Base-by-base conservation (phyloP, 2,329 filamentous ascomycete species). In the Didymella lethalis region DNA sequence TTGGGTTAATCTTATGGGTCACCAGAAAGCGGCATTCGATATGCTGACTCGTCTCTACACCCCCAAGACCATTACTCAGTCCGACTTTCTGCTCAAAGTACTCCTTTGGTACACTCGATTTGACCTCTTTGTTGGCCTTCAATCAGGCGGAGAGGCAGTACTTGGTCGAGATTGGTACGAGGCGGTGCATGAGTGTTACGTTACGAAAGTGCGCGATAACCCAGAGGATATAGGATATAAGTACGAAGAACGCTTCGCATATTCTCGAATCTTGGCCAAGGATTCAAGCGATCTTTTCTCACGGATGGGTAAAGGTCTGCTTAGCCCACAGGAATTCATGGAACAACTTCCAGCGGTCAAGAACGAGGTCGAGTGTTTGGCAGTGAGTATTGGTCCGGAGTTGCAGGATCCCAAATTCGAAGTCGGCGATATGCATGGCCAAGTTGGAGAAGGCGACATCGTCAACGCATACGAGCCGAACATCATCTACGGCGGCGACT, bases 81-180 rank as follows among this genome's bases (percentile, higher is more conserved):
- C 89, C 10, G 83, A 89, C 4, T 84, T 90, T 14, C 86, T 89
- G 29, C 86, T 90, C 29, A 88, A 90, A 69, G 87, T 95, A 44
- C 84, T 96, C 48, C 83, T 85, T n/a, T 98, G 95, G 95, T 97
- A 97, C 75, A 84, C 88, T 29, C 88, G 93, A 34, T 96, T 96
- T 72, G 95, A 98, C 75, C 84, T 93, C 10, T 91, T 93, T 57
- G 88, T 92, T 6, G 90, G 91, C 1, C 85, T 97, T 62, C 88
- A 97, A 83, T 91, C 91, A 25, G 90, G 91, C 1, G 90, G 90
- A 65, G 87, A 89, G 65, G 88, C 91, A 0, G 85, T 88, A 2
- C 81, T 98, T 14, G 84, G 88, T 7, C 85, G 88, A 46, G 88
- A 92, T 59, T 98, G 93, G 93, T 93, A 94, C 69, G 81, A 84